Evolutionary conservation across 148 eudicot species (phyloP).

Genomic region (Cornus suecica): DNA sequence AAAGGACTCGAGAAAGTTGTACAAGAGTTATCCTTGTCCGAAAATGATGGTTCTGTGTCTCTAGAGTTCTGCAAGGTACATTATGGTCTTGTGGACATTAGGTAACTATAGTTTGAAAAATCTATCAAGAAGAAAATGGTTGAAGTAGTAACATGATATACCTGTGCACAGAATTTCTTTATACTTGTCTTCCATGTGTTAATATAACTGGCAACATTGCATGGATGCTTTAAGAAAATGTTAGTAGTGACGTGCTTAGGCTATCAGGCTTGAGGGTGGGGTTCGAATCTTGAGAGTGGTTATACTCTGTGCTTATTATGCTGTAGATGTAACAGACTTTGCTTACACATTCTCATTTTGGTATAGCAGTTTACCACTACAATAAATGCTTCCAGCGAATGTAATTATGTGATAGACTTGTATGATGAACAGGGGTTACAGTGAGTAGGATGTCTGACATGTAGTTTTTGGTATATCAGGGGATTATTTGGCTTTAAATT

Average conservation of each 20-base stretch:
- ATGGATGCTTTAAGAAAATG: not conserved
- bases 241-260: not conserved
- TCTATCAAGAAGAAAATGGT: not conserved
- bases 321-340: not conserved
- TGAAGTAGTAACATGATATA: not conserved
- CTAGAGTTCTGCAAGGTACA: slow-evolving; percentile 60
- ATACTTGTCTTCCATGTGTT: not conserved
- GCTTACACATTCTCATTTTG: not conserved
- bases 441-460: too few relatives aligned
- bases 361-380: not conserved
- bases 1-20: slow-evolving; percentile 80
- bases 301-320: not conserved
- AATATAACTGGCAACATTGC: not conserved
- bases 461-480: too few relatives aligned
- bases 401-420: too few relatives aligned
- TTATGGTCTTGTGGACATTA: not conserved
- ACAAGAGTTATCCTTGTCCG: slow-evolving; percentile 67
- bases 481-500: too few relatives aligned
- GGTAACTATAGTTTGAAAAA: not conserved
- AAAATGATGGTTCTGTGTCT: slow-evolving; percentile 70
- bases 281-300: not conserved
- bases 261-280: not conserved
- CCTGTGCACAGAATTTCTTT: not conserved
- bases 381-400: not conserved
- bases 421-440: too few relatives aligned